Evolutionary conservation across 106 monocot genomes (phyloP), one percentile per base, ranked within the genome.

Genomic region (Dioscorea alata): DNA sequence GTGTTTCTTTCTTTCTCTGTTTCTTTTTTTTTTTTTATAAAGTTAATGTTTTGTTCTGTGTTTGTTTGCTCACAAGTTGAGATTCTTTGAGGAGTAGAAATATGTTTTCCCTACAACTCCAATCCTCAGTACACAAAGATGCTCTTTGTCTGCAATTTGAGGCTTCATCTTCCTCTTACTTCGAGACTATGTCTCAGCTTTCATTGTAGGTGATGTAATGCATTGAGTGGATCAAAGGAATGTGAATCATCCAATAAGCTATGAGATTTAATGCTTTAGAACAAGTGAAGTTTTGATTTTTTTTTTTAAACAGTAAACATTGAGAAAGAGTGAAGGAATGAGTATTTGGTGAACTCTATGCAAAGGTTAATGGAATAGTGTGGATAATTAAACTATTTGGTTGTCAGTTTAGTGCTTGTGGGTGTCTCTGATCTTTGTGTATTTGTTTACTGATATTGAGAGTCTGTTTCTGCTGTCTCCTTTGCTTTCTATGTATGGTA

Each of bases 61-160:
- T 42, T 42, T 28, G 28, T 28, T 10, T 42, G 9, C 42, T 10
- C 42, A 42, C 42, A 8, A 42, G 42, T 42, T 42, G 42, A 42
- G 42, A 42, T 42, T 42, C 42, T 42, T 42, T 42, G 42, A 42
- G 42, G 9, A 42, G 42, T 42, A 1, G 28, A 42, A 25, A 18
- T 61, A n/a, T 74, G 69, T 74, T 79, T 71, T 83, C 77, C 59
- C 76, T 71, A 69, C 65, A 74, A 23, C 32, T 64, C 69, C 62
- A 34, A 60, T 61, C 32, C 32, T 70, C 60, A 61, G 67, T 61
- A 35, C 23, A 19, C 42, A 77, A 88, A 79, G 81, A 84, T 88
- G 75, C 88, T 61, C 57, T 60, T 52, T 88, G 81, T 88, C 88
- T 81, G 74, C 50, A n/a, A 42, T 62, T 73, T 69, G 20, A 49